A percentile compares a stretch with the other conserved stretches of the same genome.
Conservation (phyloP, 108 stramenopile species). For the Stephanodiscus minutulus region DNA sequence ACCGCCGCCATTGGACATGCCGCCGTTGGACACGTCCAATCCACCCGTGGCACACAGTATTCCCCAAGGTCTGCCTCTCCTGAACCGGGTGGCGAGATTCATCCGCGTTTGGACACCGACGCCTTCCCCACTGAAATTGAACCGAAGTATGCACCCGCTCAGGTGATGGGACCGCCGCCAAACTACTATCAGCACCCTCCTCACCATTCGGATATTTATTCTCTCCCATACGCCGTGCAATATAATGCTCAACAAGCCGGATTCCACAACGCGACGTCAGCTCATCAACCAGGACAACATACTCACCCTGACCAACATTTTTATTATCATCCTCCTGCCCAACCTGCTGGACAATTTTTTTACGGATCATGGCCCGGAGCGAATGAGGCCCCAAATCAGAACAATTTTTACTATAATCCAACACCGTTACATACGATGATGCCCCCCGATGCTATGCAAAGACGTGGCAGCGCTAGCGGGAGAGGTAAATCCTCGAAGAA, state of each 20-base stretch:
- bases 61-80: neutral
- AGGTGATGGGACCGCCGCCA: neutral
- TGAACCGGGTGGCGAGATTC: neutral
- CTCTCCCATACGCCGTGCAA: neutral
- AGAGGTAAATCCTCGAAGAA: neutral
- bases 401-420: neutral
- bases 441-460: neutral
- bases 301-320: neutral
- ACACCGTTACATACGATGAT: neutral
- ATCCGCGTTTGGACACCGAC: neutral
- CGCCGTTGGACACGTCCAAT: neutral
- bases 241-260: neutral
- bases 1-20: too few relatives aligned
- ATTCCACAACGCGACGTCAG: neutral
- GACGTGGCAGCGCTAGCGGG: slow-evolving; percentile 9
- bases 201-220: neutral
- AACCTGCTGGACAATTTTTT: neutral
- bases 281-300: neutral
- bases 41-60: neutral
- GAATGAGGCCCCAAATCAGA: too few relatives aligned
- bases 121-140: too few relatives aligned
- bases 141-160: too few relatives aligned
- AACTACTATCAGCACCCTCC: neutral
- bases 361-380: neutral
- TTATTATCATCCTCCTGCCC: neutral